A percentile compares a stretch with the other conserved stretches of the same genome.
Conservation (phyloP, 345 rosid species). For the Heritiera fomes region DNA sequence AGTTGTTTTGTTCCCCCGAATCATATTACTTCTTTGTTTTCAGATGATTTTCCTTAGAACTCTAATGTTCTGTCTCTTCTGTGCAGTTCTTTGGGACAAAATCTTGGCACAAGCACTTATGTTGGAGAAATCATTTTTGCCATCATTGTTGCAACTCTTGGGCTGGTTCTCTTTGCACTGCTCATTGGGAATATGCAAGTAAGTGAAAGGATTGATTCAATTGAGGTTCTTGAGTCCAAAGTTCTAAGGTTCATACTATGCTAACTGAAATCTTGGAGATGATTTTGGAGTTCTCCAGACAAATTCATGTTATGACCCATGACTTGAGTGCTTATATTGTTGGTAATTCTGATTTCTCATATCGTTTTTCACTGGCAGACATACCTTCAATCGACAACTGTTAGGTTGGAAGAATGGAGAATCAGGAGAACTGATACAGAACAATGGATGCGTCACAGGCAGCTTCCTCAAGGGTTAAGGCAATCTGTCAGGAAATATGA, state of each 20-base stretch:
- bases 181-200: slow-evolving; percentile 98
- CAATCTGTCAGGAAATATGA: slow-evolving; percentile 73
- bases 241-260: neutral
- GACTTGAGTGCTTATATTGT: neutral
- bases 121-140: slow-evolving; percentile 80
- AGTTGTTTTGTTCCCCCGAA: neutral
- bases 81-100: slow-evolving; percentile 83
- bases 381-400: slow-evolving; percentile 76
- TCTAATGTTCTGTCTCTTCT: neutral
- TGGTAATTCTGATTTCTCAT: slow-evolving; percentile 13
- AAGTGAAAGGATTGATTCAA: slow-evolving; percentile 20
- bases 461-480: slow-evolving; percentile 68
- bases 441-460: slow-evolving; percentile 95
- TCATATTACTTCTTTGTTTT: too few species aligned
- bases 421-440: slow-evolving; percentile 87
- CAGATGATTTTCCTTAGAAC: neutral
- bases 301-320: neutral
- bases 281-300: neutral
- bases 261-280: neutral
- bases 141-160: slow-evolving; percentile 71
- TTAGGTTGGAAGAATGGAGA: slow-evolving; percentile 90
- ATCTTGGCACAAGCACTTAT: slow-evolving; percentile 73
- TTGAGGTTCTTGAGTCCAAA: too few species aligned
- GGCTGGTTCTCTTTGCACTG: slow-evolving; percentile 85
- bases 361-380: slow-evolving; percentile 48